These are phyloP conservation scores for Gossypium gossypioides DNA, from an alignment of 441 rosid genomes.

Conservation along the genomic window DNA sequence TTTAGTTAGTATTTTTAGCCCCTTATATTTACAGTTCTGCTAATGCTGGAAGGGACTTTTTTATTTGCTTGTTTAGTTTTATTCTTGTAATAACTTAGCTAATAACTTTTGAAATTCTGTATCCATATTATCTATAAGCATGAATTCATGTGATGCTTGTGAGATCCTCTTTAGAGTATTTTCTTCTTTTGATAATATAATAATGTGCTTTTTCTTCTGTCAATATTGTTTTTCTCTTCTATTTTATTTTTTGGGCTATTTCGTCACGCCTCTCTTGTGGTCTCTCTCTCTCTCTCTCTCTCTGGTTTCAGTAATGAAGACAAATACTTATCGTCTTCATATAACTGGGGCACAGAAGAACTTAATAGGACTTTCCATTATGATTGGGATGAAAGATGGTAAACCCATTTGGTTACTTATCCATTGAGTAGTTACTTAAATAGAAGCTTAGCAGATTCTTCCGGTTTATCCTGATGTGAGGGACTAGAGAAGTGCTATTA, in stretches of 20 bases:
- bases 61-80: background rate
- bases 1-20: slow-evolving; percentile 1
- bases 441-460: background rate
- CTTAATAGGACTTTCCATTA: background rate
- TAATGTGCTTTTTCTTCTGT: background rate
- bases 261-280: background rate
- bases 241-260: background rate
- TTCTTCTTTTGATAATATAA: background rate
- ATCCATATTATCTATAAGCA: background rate
- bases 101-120: background rate
- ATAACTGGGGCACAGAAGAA: background rate
- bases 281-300: background rate
- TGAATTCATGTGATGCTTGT: background rate
- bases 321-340: background rate
- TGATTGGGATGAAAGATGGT: background rate
- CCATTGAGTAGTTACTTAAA: background rate
- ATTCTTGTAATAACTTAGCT: background rate
- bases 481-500: background rate
- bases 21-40: background rate
- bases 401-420: background rate
- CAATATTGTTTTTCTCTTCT: background rate
- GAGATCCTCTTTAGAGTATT: background rate
- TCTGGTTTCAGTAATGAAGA: background rate
- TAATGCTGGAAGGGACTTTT: background rate
- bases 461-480: background rate